A percentile compares a stretch with the other conserved stretches of the same genome.
phyloP scores from a whole-genome alignment of 176 grass and related monocot species.

The Aegilops longissima region DNA sequence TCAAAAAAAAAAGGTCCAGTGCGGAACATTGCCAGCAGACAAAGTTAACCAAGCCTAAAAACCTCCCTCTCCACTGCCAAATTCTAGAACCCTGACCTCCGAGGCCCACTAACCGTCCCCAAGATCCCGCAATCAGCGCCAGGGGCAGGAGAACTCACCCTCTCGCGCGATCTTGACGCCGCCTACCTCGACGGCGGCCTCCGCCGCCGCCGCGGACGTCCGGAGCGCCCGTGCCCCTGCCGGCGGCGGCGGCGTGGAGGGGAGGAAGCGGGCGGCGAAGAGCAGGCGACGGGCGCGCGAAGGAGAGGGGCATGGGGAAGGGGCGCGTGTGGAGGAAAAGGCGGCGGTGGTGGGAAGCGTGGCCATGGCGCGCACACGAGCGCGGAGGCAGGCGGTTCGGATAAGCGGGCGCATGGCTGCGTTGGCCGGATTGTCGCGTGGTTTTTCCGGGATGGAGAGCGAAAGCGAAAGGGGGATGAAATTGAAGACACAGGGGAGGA shows the following conservation, averaged over 20 bases:
- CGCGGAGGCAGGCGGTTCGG: slow-evolving; percentile 41
- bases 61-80: too few relatives aligned
- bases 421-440: background rate
- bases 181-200: slow-evolving; percentile 59
- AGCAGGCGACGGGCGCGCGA: background rate
- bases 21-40: background rate
- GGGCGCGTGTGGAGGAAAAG: background rate
- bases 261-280: background rate
- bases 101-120: background rate
- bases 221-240: slow-evolving; percentile 19
- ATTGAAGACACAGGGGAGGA: background rate
- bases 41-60: background rate
- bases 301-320: background rate
- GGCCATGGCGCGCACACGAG: slow-evolving; percentile 50
- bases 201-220: slow-evolving; percentile 43
- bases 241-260: background rate
- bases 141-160: slow-evolving; percentile 36
- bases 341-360: slow-evolving; percentile 9
- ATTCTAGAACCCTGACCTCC: background rate
- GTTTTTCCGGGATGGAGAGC: background rate
- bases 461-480: slow-evolving; percentile 26
- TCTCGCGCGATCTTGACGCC: slow-evolving; percentile 82
- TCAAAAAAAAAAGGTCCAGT: background rate
- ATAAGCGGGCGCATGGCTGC: slow-evolving; percentile 56
- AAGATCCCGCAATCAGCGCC: slow-evolving; percentile 34